These are phyloP conservation scores for Dothiorella sarmentorum DNA, from an alignment of 2,329 filamentous ascomycete species.

Conservation along the genomic window DNA sequence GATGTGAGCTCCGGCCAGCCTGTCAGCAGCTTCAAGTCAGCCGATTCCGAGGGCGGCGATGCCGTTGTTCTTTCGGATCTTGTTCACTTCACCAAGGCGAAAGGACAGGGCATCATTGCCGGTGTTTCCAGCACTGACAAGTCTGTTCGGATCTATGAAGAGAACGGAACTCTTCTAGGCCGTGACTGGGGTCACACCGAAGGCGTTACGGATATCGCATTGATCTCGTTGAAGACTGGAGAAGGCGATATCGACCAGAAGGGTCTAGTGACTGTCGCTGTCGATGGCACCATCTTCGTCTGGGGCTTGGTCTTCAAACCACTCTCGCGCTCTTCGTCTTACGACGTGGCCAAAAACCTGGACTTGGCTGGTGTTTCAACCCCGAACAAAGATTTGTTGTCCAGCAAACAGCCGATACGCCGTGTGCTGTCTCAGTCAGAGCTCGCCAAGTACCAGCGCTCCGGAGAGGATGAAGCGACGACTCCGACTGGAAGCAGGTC, in stretches of 20 bases:
- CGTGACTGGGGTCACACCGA: conserved; percentile 95
- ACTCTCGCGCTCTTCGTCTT: conserved; percentile 27
- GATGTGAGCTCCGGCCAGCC: conserved; percentile 66
- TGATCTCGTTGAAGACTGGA: conserved; percentile 39
- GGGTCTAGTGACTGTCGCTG: conserved; percentile 47
- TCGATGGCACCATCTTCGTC: conserved; percentile 50
- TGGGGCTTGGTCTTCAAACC: conserved; percentile 39
- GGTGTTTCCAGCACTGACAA: conserved; percentile 96
- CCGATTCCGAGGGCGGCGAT: conserved; percentile 75
- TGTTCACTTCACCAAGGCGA: conserved; percentile 55
- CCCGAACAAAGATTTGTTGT: conserved; percentile 31
- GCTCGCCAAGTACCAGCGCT: conserved; percentile 68
- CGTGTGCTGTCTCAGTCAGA: conserved; percentile 85
- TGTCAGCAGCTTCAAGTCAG: conserved; percentile 73
- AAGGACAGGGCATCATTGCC: conserved; percentile 66
- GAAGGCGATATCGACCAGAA: conserved; percentile 48
- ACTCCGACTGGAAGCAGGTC: conserved; percentile 40
- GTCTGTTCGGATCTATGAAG: conserved; percentile 86
- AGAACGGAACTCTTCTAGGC: conserved; percentile 72
- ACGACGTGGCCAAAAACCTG: conserved; percentile 34
- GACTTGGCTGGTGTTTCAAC: conserved; percentile 34
- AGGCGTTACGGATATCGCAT: conserved; percentile 77
- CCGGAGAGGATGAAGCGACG: conserved; percentile 40
- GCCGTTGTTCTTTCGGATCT: conserved; percentile 80
- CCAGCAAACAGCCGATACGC: conserved; percentile 67